Conservation (phyloP, 2,329 filamentous ascomycete species). For the Arthrobotrys pseudoclavata region DNA sequence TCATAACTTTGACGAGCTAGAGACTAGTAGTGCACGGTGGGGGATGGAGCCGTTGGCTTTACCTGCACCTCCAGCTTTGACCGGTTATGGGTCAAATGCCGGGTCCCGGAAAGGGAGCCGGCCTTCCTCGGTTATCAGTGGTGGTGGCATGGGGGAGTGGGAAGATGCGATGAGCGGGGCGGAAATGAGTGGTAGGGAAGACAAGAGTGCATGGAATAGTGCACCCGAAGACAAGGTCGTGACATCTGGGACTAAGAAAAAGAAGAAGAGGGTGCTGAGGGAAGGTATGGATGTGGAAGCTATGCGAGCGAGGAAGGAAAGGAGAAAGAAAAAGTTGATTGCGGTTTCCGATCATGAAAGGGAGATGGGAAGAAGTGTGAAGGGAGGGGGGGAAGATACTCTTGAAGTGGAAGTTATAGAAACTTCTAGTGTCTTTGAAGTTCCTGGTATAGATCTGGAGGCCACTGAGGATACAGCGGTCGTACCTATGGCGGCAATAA, state of each 20-base stretch:
- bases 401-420: conserved; percentile 48
- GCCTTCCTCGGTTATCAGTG: conserved; percentile 45
- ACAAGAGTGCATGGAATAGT: conserved; percentile 62
- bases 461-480: conserved; percentile 37
- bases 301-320: conserved; percentile 46
- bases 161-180: conserved; percentile 57
- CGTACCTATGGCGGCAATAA: conserved; percentile 29
- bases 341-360: conserved; percentile 43
- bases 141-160: conserved; percentile 54
- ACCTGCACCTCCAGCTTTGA: conserved; percentile 56
- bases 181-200: conserved; percentile 52
- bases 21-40: conserved; percentile 52
- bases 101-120: conserved; percentile 54
- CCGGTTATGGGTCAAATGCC: conserved; percentile 55
- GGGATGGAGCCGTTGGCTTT: conserved; percentile 53
- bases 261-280: conserved; percentile 61
- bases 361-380: conserved; percentile 44
- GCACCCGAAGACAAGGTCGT: conserved; percentile 61
- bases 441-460: conserved; percentile 49
- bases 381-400: conserved; percentile 47
- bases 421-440: conserved; percentile 34
- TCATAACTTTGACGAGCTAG: conserved; percentile 51
- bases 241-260: conserved; percentile 60
- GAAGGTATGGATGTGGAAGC: conserved; percentile 61
- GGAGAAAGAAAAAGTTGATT: conserved; percentile 52